Percentiles rank a stretch among this genome's conserved stretches.
Conservation (phyloP, 179 eudicot genomes). For the Silene coronaria region DNA sequence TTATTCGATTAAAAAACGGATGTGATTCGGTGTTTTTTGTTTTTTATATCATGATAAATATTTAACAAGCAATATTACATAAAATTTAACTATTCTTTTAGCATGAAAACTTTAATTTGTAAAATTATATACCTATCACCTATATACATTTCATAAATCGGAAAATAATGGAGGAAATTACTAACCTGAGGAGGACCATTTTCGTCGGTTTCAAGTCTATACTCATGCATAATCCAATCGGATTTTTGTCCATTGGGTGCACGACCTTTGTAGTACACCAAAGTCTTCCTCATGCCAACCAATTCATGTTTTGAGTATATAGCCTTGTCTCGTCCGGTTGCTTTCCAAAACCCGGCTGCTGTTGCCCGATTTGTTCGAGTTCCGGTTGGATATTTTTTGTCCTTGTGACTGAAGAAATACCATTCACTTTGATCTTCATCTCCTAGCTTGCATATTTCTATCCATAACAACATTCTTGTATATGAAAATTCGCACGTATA, state of each 20-base stretch:
- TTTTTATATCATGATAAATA: background rate
- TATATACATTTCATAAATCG: background rate
- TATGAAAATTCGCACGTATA: background rate
- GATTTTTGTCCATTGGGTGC: constrained; percentile 85
- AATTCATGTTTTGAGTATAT: constrained; percentile 62
- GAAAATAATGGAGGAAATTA: background rate
- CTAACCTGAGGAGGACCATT: constrained; percentile 72
- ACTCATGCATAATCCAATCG: constrained; percentile 82
- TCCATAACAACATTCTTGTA: background rate
- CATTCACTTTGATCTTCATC: constrained; percentile 67
- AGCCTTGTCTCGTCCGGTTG: constrained; percentile 79
- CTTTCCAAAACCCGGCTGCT: constrained; percentile 77
- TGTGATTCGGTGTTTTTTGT: too few relatives aligned
- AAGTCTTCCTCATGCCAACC: constrained; percentile 77
- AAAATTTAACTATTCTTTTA: too few relatives aligned
- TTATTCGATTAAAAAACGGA: too few relatives aligned
- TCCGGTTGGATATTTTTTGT: constrained; percentile 40
- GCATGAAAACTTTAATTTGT: too few relatives aligned
- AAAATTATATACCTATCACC: too few relatives aligned
- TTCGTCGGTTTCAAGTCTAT: constrained; percentile 67
- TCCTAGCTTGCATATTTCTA: constrained; percentile 68
- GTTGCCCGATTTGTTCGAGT: constrained; percentile 80
- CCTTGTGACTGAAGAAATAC: constrained; percentile 82
- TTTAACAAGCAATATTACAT: background rate
- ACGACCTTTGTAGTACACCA: constrained; percentile 69